Conservation (phyloP, 805 yeast species). For the Suhomyces faveliae region DNA sequence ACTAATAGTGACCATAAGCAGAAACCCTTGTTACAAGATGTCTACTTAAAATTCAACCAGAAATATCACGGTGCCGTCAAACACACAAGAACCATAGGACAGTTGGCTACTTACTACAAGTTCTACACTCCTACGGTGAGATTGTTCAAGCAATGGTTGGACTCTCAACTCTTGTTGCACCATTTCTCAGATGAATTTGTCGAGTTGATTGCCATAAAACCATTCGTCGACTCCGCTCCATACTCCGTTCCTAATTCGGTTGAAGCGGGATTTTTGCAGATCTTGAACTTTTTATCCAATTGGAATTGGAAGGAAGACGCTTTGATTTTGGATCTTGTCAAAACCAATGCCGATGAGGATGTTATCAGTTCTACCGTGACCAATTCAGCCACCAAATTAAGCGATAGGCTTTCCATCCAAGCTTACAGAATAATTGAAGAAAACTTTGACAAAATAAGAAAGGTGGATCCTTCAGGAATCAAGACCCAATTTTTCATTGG, state of each 20-base stretch:
- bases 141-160: constrained; percentile 86
- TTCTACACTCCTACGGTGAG: constrained; percentile 79
- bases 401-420: constrained; percentile 61
- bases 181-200: constrained; percentile 77
- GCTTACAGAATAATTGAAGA: constrained; percentile 60
- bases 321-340: constrained; percentile 72
- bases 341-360: constrained; percentile 32
- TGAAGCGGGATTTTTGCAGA: constrained; percentile 76
- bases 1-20: constrained; percentile 57
- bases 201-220: constrained; percentile 79
- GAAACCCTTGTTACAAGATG: constrained; percentile 56
- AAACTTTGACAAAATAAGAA: constrained; percentile 66
- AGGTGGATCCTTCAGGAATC: constrained; percentile 77
- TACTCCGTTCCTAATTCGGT: constrained; percentile 76
- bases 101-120: constrained; percentile 68
- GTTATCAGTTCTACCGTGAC: constrained; percentile 1
- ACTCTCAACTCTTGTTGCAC: constrained; percentile 68
- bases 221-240: constrained; percentile 88
- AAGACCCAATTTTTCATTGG: constrained; percentile 81
- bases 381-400: constrained; percentile 23
- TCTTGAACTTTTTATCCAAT: constrained; percentile 62
- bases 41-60: constrained; percentile 63
- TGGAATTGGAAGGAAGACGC: constrained; percentile 98
- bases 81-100: constrained; percentile 77
- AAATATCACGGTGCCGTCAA: constrained; percentile 65